Conservation (phyloP, 2,329 filamentous ascomycete genomes). For the Cucurbitaria berberidis region DNA sequence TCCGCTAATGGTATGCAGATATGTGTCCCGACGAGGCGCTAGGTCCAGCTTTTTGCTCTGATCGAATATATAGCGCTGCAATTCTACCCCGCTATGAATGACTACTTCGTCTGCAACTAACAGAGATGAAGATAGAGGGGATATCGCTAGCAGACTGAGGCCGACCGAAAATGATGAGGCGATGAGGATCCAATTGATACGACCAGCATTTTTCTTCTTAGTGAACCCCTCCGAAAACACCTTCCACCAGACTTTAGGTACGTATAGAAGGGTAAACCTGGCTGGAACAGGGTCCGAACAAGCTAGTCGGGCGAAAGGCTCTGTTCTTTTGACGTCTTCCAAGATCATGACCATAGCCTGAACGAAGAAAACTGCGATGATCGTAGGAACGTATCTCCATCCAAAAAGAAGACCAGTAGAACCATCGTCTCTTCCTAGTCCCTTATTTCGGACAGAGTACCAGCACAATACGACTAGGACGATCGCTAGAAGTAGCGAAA, state of each 20-base stretch:
- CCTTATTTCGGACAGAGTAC: slow-evolving; percentile 13
- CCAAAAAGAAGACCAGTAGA: slow-evolving; percentile 1
- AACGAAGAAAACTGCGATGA: slow-evolving; percentile 15
- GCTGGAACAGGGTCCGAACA: not conserved
- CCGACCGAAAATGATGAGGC: slow-evolving; percentile 8
- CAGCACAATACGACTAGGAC: slow-evolving; percentile 9
- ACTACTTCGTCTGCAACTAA: slow-evolving; percentile 12
- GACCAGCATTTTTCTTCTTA: slow-evolving; percentile 14
- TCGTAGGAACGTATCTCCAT: slow-evolving; percentile 16
- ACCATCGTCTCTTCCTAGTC: slow-evolving; percentile 12
- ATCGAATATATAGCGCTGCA: not conserved
- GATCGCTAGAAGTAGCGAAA: slow-evolving; percentile 4
- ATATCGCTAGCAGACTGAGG: slow-evolving; percentile 15
- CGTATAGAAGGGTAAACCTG: not conserved
- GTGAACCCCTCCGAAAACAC: slow-evolving; percentile 9
- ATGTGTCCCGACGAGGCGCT: slow-evolving; percentile 3
- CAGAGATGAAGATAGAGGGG: slow-evolving; percentile 18
- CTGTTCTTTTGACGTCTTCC: slow-evolving; percentile 18
- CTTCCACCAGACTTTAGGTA: slow-evolving; percentile 15
- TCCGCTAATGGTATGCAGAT: slow-evolving; percentile 8
- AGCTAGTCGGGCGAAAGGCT: slow-evolving; percentile 17
- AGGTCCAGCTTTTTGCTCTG: not conserved
- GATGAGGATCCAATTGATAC: slow-evolving; percentile 13
- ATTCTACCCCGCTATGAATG: slow-evolving; percentile 2
- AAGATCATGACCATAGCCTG: slow-evolving; percentile 14